Percentiles rank a stretch among this genome's conserved stretches.
Conservation (phyloP, 495 filamentous ascomycete species). For the Penicillium goetzii region DNA sequence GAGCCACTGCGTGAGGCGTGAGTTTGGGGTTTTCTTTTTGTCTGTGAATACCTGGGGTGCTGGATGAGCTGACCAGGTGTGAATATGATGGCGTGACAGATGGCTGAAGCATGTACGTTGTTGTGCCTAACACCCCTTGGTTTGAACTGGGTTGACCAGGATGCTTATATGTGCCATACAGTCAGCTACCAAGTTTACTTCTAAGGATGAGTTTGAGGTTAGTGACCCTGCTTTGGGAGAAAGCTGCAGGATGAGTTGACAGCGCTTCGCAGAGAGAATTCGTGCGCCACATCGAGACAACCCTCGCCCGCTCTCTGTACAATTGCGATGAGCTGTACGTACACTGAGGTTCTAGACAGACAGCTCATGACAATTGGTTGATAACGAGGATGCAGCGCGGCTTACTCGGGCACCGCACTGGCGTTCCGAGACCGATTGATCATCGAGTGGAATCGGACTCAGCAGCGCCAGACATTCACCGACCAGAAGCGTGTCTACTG, state of each 20-base stretch:
- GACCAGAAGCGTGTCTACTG: slow-evolving; percentile 95
- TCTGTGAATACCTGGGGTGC: not conserved
- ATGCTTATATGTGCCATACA: slow-evolving; percentile 27
- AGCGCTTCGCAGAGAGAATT: slow-evolving; percentile 64
- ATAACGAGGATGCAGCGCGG: slow-evolving; percentile 55
- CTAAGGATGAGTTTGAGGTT: slow-evolving; percentile 74
- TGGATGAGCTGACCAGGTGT: slow-evolving; percentile 23
- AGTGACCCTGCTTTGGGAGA: not conserved
- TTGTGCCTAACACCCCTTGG: not conserved
- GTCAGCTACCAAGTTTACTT: slow-evolving; percentile 70
- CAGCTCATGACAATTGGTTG: not conserved
- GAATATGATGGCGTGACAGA: slow-evolving; percentile 36
- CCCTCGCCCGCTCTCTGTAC: slow-evolving; percentile 91
- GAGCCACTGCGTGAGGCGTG: slow-evolving; percentile 82
- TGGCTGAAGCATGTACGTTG: slow-evolving; percentile 77
- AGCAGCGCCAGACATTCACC: slow-evolving; percentile 87
- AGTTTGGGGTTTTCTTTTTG: slow-evolving; percentile 32
- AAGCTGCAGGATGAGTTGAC: slow-evolving; percentile 14
- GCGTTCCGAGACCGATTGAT: slow-evolving; percentile 92
- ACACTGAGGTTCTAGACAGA: too few relatives aligned
- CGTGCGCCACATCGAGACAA: slow-evolving; percentile 94
- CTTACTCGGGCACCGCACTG: slow-evolving; percentile 86
- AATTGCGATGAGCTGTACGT: slow-evolving; percentile 88
- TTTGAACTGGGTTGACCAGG: not conserved
- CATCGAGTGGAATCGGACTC: slow-evolving; percentile 96